phyloP scores from a whole-genome alignment of 192 early-diverging fungal genomes.

The Allomyces macrogynus region DNA sequence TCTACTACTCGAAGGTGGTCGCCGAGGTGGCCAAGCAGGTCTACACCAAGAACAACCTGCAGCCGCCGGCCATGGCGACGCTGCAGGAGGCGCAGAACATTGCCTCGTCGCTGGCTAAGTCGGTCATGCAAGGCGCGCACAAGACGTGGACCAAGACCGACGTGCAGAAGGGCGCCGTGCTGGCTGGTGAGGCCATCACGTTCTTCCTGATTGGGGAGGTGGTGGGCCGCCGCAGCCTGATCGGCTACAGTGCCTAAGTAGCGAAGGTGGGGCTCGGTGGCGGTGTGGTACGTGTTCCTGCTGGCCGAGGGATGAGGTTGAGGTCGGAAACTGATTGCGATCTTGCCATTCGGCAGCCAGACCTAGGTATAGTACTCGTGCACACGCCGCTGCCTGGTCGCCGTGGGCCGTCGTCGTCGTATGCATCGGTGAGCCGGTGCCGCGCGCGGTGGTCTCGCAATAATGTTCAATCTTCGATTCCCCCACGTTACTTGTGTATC shows the following conservation, averaged over 20 bases:
- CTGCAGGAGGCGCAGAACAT: constrained; percentile 20
- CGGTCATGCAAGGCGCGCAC: constrained; percentile 15
- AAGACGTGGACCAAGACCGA: constrained; percentile 24
- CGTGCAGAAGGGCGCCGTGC: constrained; percentile 24
- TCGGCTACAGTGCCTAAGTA: constrained; percentile 17
- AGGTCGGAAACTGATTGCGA: too few species aligned
- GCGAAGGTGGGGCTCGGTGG: too few species aligned
- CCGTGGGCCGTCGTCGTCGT: too few species aligned
- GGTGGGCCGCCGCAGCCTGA: constrained; percentile 37
- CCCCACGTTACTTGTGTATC: too few species aligned
- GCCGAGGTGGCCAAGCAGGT: constrained; percentile 41
- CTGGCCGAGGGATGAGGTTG: too few species aligned
- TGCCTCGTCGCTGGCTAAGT: constrained; percentile 13
- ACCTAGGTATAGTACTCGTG: too few species aligned
- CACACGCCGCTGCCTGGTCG: too few species aligned
- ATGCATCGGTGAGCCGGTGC: too few species aligned
- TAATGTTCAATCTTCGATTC: too few species aligned
- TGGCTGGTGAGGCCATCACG: constrained; percentile 28
- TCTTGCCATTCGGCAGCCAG: too few species aligned
- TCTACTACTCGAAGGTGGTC: constrained; percentile 33
- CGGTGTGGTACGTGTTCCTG: too few species aligned
- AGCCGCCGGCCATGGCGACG: constrained; percentile 27
- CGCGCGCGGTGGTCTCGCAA: too few species aligned
- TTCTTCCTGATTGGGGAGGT: constrained; percentile 44
- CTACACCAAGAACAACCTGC: constrained; percentile 36